A percentile compares a stretch with the other conserved stretches of the same genome.
phyloP scores from a whole-genome alignment of 495 filamentous ascomycete species.

The Pseudotulostoma volvatum region DNA sequence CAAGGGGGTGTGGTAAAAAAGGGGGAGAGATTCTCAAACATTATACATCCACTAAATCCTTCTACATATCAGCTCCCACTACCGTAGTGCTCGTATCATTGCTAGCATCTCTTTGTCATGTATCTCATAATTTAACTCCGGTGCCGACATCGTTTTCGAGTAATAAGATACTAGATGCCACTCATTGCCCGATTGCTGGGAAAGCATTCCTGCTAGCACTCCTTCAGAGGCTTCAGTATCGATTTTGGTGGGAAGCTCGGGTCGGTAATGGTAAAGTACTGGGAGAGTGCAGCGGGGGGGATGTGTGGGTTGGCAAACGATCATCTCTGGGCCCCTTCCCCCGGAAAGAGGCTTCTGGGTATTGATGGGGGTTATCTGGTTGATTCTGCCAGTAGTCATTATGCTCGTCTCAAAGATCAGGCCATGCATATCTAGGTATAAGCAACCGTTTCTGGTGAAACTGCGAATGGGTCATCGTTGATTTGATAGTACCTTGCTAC shows the following conservation, averaged over 20 bases:
- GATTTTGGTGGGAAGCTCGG: too few species aligned
- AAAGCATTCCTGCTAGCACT: constrained; percentile 5
- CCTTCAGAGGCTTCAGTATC: too few species aligned
- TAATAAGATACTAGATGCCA: constrained; percentile 4
- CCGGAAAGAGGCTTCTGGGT: too few species aligned
- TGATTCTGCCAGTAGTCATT: constrained; percentile 59
- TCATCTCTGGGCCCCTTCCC: too few species aligned
- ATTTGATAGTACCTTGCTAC: constrained; percentile 57
- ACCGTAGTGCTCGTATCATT: constrained; percentile 10
- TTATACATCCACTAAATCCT: constrained; percentile 4
- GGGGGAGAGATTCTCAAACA: constrained; percentile 13
- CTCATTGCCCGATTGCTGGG: constrained; percentile 3
- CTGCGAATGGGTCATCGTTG: too few species aligned
- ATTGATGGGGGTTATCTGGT: too few species aligned
- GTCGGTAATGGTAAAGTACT: constrained; percentile 3
- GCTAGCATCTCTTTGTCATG: too few species aligned
- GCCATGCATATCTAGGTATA: constrained; percentile 60
- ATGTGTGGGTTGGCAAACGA: too few species aligned
- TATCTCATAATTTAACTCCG: too few species aligned
- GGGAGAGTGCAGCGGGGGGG: too few species aligned
- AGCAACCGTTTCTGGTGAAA: constrained; percentile 50
- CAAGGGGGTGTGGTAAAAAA: constrained; percentile 11
- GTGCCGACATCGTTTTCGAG: too few species aligned
- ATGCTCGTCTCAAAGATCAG: constrained; percentile 63
- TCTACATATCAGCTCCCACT: constrained; percentile 12